These are phyloP conservation scores for Clathrospora elynae DNA, from an alignment of 2,329 filamentous ascomycete species.

Conservation along the genomic window DNA sequence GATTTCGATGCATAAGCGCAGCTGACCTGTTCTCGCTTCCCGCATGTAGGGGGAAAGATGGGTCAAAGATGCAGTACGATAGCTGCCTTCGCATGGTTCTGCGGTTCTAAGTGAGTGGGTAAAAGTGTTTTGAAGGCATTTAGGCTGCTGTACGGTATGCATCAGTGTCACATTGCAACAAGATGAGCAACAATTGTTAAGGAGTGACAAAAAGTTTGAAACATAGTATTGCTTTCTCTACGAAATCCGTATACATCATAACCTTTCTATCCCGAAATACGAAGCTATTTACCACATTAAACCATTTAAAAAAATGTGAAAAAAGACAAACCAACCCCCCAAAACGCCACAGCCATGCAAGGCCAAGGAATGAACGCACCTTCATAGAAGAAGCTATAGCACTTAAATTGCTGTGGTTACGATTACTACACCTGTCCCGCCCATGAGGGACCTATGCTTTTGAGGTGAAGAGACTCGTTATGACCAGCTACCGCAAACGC, in stretches of 20 bases:
- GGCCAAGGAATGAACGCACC: constrained; percentile 20
- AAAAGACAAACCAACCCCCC: constrained; percentile 2
- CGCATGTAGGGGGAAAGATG: too few species aligned
- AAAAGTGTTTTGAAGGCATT: too few species aligned
- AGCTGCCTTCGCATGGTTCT: too few species aligned
- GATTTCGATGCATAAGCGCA: too few species aligned
- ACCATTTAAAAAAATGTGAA: constrained; percentile 12
- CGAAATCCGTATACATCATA: constrained; percentile 42
- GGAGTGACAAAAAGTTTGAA: constrained; percentile 5
- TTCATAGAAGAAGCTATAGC: constrained; percentile 7
- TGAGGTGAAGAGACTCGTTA: constrained; percentile 4
- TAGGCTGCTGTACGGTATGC: too few species aligned
- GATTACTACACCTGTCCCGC: constrained; percentile 15
- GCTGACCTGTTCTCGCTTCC: too few species aligned
- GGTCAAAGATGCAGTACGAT: too few species aligned
- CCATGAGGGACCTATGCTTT: constrained; percentile 11
- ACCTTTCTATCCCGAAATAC: constrained; percentile 14
- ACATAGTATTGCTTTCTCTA: constrained; percentile 70
- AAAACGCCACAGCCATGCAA: constrained; percentile 34
- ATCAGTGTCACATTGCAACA: too few species aligned
- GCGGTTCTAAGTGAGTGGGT: too few species aligned
- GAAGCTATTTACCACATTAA: constrained; percentile 18
- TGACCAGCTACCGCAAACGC: constrained; percentile 3
- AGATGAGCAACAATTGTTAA: neutral
- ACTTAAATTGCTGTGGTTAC: constrained; percentile 4